Evolutionary conservation across 192 early-diverging fungal genomes (phyloP).

Genomic region (Geranomyces michiganensis): DNA sequence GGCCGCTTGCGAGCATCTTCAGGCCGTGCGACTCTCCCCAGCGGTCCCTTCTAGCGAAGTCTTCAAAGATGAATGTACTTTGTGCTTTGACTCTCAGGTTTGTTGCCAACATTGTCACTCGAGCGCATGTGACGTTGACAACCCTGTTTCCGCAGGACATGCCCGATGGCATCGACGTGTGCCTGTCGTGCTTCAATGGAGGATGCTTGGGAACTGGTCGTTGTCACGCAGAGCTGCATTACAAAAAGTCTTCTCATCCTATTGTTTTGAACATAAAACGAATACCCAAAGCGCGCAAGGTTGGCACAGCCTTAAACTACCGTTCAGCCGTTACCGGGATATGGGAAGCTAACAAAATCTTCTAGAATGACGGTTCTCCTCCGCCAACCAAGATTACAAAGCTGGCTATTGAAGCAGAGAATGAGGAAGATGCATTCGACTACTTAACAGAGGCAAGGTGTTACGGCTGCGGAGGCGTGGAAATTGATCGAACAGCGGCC

Average conservation of each 20-base stretch:
- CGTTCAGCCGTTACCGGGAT: not conserved
- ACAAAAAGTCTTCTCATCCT: slow-evolving; percentile 71
- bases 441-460: slow-evolving; percentile 75
- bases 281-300: slow-evolving; percentile 21
- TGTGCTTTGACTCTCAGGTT: slow-evolving; percentile 86
- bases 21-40: not conserved
- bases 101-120: slow-evolving; percentile 8
- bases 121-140: too few species aligned
- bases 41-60: slow-evolving; percentile 50
- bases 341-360: not conserved
- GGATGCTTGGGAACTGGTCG: slow-evolving; percentile 69
- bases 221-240: slow-evolving; percentile 78
- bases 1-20: not conserved
- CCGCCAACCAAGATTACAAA: slow-evolving; percentile 91
- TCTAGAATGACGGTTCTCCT: slow-evolving; percentile 55
- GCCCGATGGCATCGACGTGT: slow-evolving; percentile 84
- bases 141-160: slow-evolving; percentile 68
- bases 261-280: slow-evolving; percentile 85
- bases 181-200: slow-evolving; percentile 93
- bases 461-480: slow-evolving; percentile 71
- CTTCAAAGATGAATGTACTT: slow-evolving; percentile 95
- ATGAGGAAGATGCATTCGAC: slow-evolving; percentile 74
- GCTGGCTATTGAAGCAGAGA: slow-evolving; percentile 82
- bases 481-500: slow-evolving; percentile 58
- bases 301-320: too few species aligned